Evolutionary conservation across 2,329 filamentous ascomycete genomes (phyloP).

Genomic region (Colletotrichum navitas): DNA sequence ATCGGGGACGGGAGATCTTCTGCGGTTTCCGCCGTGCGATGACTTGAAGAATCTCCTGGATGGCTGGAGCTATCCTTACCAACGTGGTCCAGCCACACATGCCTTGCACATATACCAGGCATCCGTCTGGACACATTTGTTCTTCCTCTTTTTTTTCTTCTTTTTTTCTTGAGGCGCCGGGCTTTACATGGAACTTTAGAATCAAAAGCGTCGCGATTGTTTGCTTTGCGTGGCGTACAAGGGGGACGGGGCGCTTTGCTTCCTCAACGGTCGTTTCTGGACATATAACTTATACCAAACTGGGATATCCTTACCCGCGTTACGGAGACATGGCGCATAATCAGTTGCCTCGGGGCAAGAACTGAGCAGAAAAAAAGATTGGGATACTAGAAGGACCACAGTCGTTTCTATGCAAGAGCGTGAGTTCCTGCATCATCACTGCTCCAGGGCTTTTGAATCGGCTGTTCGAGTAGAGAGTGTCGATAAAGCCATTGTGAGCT

Average conservation of each 20-base stretch:
- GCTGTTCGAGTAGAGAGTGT: slow-evolving; percentile 24
- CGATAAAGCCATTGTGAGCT: slow-evolving; percentile 19
- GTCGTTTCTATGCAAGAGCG: slow-evolving; percentile 38
- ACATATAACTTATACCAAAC: slow-evolving; percentile 34
- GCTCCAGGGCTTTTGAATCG: slow-evolving; percentile 6
- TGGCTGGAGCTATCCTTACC: not conserved
- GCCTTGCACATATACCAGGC: not conserved
- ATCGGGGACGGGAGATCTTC: not conserved
- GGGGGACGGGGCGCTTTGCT: slow-evolving; percentile 16
- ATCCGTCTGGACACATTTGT: not conserved
- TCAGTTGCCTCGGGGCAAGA: slow-evolving; percentile 32
- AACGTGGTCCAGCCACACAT: not conserved
- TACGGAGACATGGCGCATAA: slow-evolving; percentile 38
- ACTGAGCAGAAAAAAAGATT: slow-evolving; percentile 13
- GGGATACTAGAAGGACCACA: slow-evolving; percentile 33
- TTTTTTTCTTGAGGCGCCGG: not conserved
- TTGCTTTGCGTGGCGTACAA: slow-evolving; percentile 37
- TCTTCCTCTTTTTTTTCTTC: not conserved
- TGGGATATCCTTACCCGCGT: slow-evolving; percentile 20
- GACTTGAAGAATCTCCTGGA: not conserved
- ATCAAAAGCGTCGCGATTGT: slow-evolving; percentile 34
- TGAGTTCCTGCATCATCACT: slow-evolving; percentile 3
- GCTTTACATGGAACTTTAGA: slow-evolving; percentile 8
- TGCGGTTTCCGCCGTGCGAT: not conserved
- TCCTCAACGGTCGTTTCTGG: slow-evolving; percentile 39